Evolutionary conservation across 192 early-diverging fungal species (phyloP), one percentile per base, ranked within the genome.

Genomic region (Geranomyces variabilis): DNA sequence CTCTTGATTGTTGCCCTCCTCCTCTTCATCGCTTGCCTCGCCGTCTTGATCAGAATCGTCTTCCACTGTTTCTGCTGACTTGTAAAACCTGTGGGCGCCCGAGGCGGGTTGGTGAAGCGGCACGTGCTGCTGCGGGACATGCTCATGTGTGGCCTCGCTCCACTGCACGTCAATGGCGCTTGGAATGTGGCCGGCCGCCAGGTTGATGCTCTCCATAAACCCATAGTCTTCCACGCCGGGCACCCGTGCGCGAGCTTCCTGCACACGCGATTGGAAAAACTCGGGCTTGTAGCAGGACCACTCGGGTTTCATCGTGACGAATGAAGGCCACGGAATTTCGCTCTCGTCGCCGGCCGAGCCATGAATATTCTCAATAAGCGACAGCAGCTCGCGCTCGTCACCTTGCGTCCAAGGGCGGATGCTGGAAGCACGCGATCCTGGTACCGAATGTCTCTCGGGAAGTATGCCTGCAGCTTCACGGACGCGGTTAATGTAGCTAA

Each of bases 341-440:
- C 15, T 2, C 28, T 56, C 66, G 36, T 68, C 29, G 8, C 28
- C 24, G n/a, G 66, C 66, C 15, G 21, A 26, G 21, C 31, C 66
- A 56, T 56, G 34, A 17, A 68, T 19, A 15, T 17, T 41, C 14
- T 28, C 29, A 26, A 68, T 68, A 17, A 46, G 66, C 14, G 66
- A 29, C 15, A 68, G 51, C 0, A 68, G 51, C 15, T 68, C 51
- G 17, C 51, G n/a, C 21, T 68, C 66, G 34, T 68, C 66, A 6
- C 28, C 34, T 33, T 1, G 15, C 47, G 66, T 68, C 66, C 66
- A 68, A 26, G 0, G 51, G 21, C 36, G 36, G 36, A 41, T 41
- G 36, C 36, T 41, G 36, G 36, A n/a, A n/a, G n/a, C n/a, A n/a
- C n/a, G n/a, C n/a, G n/a, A n/a, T n/a, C n/a, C n/a, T n/a, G n/a